These are phyloP conservation scores for Globisporangium cystogenes DNA, from an alignment of 352 stramenopile species.

Conservation along the genomic window DNA sequence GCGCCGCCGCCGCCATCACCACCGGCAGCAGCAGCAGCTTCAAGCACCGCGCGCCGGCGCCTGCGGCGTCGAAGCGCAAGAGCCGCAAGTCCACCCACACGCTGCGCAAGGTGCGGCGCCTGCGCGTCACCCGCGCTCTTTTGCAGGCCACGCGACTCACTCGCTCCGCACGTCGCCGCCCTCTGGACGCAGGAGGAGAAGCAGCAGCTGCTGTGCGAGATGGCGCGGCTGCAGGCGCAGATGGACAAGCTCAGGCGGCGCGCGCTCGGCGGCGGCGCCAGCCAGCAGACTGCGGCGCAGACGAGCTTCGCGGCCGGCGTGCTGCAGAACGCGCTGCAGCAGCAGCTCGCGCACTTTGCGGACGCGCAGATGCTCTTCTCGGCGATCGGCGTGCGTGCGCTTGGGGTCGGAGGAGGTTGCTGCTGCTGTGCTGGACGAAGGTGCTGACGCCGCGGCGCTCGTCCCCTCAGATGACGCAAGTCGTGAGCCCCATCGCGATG, in stretches of 20 bases:
- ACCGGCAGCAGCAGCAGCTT: too few species aligned
- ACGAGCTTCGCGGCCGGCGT: constrained; percentile 1
- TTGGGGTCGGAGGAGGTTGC: too few species aligned
- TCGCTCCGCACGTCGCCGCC: too few species aligned
- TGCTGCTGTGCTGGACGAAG: too few species aligned
- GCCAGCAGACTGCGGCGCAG: background rate
- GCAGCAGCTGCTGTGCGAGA: constrained; percentile 19
- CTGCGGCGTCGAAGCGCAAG: constrained; percentile 1
- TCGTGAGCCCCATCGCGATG: constrained; percentile 6
- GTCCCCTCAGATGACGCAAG: constrained; percentile 6
- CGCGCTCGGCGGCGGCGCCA: constrained; percentile 5
- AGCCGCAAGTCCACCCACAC: constrained; percentile 13
- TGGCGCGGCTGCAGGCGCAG: constrained; percentile 23
- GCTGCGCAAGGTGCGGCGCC: constrained; percentile 12
- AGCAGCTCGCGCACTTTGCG: constrained; percentile 21
- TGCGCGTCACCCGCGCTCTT: too few species aligned
- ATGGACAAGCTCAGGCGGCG: constrained; percentile 31
- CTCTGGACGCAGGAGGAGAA: constrained; percentile 24
- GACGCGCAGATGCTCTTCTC: constrained; percentile 25
- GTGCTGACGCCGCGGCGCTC: too few species aligned
- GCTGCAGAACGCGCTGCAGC: constrained; percentile 18
- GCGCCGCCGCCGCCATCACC: background rate
- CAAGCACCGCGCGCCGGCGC: too few species aligned
- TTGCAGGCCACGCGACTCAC: constrained; percentile 17
- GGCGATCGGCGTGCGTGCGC: constrained; percentile 4